Evolutionary conservation across 345 rosid genomes (phyloP), one percentile per base, ranked within the genome.

Genomic region (Melaleuca alternifolia): DNA sequence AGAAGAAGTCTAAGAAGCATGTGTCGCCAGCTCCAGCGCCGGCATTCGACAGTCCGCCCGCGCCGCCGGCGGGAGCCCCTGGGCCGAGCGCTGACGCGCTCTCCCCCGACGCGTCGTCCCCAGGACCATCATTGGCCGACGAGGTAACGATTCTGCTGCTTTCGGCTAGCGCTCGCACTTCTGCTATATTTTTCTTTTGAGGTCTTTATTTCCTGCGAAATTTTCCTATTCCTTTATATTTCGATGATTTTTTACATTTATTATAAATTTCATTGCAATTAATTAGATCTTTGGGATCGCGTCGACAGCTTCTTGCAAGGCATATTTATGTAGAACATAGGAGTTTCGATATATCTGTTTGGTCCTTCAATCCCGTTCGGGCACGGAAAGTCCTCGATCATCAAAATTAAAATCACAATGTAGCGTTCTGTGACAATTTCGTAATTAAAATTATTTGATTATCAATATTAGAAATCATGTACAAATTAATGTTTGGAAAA

Each of bases 1-100:
- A 89, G 88, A 88, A 87, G 85, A 91, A 91, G 89, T 6, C 87
- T 10, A 88, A 89, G 91, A 86, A 85, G 88, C 86, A 84, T 56
- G 51, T 76, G 44, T 61, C 91, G 41, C 91, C 90, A 3, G 87
- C 92, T 20, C 87, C 93, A 2, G 75, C 88, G 24, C 85, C 88
- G 18, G 46, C 61, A 48, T 53, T 87, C 83, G 26, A 5, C 21
- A 44, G 88, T 23, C 88, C 88, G 10, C 88, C 88, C 1, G 88
- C 88, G 52, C 88, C 88, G 18, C 79, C 88, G 75, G 30, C 86
- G 77, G 86, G 76, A 77, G 91, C 93, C 82, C 93, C 93, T 6
- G 91, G 86, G 30, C 85, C 88, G 44, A 84, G 77, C 84, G 24
- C 10, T 3, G 83, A 84, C 30, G 83, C 53, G 12, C 1, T n/a